Base-by-base conservation (phyloP, 176 grass and related monocot genomes). In the Oryza glumipatula region DNA sequence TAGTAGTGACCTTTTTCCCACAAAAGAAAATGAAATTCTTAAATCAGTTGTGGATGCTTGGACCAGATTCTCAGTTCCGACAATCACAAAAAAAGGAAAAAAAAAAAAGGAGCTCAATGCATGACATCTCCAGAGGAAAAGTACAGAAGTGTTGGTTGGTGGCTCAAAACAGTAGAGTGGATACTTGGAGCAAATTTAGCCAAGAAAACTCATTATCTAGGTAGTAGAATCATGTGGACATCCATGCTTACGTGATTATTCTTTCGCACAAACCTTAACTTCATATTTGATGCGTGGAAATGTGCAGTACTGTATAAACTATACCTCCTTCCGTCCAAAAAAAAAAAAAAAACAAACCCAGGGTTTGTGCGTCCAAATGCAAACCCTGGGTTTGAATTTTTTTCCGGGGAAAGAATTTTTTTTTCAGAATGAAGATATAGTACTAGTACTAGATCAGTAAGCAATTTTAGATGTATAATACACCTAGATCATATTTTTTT, bases 101-200 rank as follows among this genome's bases (percentile, higher is more conserved):
- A 17, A 32, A 44, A 15, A 9, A 32, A 45, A 15, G 3, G 43
- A 51, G 38, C 8, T 41, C 12, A 9, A 12, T 26, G 30, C n/a
- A 2, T 24, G 63, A 15, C 24, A 51, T 84, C 0, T 39, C 56
- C 9, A 8, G 5, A 32, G 13, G 36, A 26, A 67, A 67, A 22
- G 30, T 39, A 67, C 28, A 72, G 64, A 47, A 47, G 17, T 72
- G 49, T 36, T 38, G n/a, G n/a, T 60, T 32, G 49, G 35, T 73
- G 56, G 56, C 10, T 61, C 9, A 45, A 72, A 49, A 49, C 23
- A 74, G 8, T 9, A 28, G 12, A 16, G 24, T 9, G 13, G 4
- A 49, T 74, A 17, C 23, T 5, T 74, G 71, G 44, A 74, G 72
- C 72, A 74, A 49, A 74, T 30, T 74, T 49, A 74, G 45, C 23